Conservation (phyloP, 352 stramenopile genomes). For the Globisporangium middletonii region DNA sequence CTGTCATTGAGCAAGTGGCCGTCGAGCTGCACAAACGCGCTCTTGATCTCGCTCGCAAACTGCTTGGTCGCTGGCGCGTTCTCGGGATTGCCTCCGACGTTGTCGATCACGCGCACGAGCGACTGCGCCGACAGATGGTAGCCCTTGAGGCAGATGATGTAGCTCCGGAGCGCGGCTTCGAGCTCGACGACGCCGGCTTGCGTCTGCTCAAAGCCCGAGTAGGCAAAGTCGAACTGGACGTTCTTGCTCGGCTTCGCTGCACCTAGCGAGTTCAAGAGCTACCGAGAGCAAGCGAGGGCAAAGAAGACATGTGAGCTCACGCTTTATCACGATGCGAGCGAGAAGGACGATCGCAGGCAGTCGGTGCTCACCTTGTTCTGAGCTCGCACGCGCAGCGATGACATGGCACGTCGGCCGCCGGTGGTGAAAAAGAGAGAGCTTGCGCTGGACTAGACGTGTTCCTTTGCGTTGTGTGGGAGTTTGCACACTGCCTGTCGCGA, state of each 20-base stretch:
- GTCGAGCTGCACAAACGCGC: conserved; percentile 53
- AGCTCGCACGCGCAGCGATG: conserved; percentile 61
- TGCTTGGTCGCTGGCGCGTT: conserved; percentile 56
- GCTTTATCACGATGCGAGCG: no score
- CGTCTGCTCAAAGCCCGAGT: conserved; percentile 57
- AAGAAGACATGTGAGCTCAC: not conserved
- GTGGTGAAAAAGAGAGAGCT: no score
- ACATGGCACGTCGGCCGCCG: conserved; percentile 33
- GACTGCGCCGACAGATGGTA: conserved; percentile 55
- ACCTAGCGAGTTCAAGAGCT: conserved; percentile 58
- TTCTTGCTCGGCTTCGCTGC: conserved; percentile 76
- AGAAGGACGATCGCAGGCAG: not conserved
- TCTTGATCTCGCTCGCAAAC: conserved; percentile 52
- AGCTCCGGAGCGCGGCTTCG: conserved; percentile 45
- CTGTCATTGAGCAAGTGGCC: conserved; percentile 46
- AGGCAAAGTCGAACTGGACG: conserved; percentile 60
- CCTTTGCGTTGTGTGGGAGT: no score
- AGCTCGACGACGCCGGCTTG: conserved; percentile 37
- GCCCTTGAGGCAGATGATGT: conserved; percentile 47
- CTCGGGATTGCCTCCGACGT: conserved; percentile 24
- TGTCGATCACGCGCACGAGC: conserved; percentile 52
- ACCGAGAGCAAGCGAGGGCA: not conserved
- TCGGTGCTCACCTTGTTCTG: conserved; percentile 51
- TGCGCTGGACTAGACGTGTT: no score
- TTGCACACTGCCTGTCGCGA: no score